These are phyloP conservation scores for Lenzites betulinus DNA, from an alignment of 768 basidiomycete species.

Conservation along the genomic window DNA sequence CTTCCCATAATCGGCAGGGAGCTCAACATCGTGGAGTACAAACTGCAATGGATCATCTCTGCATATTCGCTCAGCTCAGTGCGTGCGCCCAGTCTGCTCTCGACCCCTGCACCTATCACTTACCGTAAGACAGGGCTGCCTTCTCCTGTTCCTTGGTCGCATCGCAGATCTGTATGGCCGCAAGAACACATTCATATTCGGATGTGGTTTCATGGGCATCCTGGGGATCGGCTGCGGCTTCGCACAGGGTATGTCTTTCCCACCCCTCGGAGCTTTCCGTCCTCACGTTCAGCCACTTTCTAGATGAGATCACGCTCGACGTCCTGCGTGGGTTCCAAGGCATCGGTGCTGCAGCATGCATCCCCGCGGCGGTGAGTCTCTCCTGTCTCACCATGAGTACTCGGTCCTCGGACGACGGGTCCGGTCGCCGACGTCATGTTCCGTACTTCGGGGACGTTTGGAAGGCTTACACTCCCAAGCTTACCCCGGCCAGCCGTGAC, in stretches of 20 bases:
- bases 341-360: slow-evolving; percentile 72
- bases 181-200: slow-evolving; percentile 64
- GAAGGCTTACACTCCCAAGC: neutral
- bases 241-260: slow-evolving; percentile 43
- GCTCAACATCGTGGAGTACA: slow-evolving; percentile 49
- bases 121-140: slow-evolving; percentile 56
- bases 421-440: too few species aligned
- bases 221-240: slow-evolving; percentile 72
- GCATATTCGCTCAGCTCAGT: slow-evolving; percentile 72
- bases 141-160: slow-evolving; percentile 76
- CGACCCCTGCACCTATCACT: neutral
- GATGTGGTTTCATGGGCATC: slow-evolving; percentile 52
- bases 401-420: neutral
- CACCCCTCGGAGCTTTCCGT: neutral
- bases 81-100: slow-evolving; percentile 19
- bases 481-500: neutral
- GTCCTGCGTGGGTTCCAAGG: slow-evolving; percentile 80
- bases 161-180: slow-evolving; percentile 81
- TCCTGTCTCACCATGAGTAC: neutral
- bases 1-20: slow-evolving; percentile 37
- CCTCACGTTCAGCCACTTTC: neutral
- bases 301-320: slow-evolving; percentile 62
- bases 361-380: slow-evolving; percentile 67
- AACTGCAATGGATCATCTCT: slow-evolving; percentile 68
- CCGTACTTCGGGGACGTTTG: slow-evolving; percentile 78